These are phyloP conservation scores for Clitopilus passeckerianus DNA, from an alignment of 768 basidiomycete genomes.

Conservation along the genomic window DNA sequence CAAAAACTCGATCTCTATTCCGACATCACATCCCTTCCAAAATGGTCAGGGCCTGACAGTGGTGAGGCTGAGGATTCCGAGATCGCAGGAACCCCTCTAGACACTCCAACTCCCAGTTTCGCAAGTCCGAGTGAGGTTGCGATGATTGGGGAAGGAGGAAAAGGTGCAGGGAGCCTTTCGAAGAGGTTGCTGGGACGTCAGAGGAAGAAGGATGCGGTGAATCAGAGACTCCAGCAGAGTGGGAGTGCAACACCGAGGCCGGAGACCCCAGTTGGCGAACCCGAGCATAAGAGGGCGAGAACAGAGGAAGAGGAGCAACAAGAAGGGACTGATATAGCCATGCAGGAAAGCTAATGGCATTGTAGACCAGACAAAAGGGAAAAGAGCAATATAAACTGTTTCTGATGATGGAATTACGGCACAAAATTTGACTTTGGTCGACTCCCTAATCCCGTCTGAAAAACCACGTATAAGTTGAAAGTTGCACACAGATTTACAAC, in stretches of 20 bases:
- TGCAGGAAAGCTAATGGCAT: not conserved
- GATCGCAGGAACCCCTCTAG: not conserved
- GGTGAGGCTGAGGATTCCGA: conserved; percentile 24
- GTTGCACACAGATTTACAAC: not conserved
- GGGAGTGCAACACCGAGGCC: not conserved
- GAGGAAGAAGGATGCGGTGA: not conserved
- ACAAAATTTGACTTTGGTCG: conserved; percentile 19
- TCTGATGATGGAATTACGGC: not conserved
- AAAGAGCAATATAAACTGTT: not conserved
- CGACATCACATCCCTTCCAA: not conserved
- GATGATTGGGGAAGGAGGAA: not conserved
- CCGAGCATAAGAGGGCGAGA: not conserved
- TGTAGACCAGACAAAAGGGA: not conserved
- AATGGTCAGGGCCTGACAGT: not conserved
- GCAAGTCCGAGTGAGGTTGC: not conserved
- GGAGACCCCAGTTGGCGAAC: not conserved
- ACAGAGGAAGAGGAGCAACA: not conserved
- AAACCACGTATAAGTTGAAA: not conserved
- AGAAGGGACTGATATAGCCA: not conserved
- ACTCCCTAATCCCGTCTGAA: conserved; percentile 19
- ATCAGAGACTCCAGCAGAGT: not conserved
- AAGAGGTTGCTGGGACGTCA: not conserved
- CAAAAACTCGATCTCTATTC: not conserved
- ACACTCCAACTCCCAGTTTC: not conserved
- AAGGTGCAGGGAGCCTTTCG: not conserved